Base-by-base conservation (phyloP, 768 basidiomycete genomes). In the Panaeolus papilionaceus region DNA sequence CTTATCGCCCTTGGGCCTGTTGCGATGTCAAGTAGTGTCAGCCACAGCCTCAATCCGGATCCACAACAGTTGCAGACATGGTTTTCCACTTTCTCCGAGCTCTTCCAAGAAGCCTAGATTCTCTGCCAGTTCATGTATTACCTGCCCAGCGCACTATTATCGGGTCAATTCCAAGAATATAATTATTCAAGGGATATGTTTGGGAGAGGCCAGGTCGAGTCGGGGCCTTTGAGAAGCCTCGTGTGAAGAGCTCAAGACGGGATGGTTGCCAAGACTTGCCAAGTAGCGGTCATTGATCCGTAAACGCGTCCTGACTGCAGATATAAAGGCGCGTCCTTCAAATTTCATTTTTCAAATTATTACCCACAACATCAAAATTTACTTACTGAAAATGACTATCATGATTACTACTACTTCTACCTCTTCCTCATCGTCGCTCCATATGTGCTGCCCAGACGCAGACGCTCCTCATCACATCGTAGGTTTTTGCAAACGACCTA, bases 401-500 rank as follows among this genome's bases (percentile, higher is more conserved):
- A 49, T 49, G 47, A 49, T 5, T 20, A 26, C 45, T 7, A 4
- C 49, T 20, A 51, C 26, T 4, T 9, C 54, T 9, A 54, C 47
- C 47, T 23, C 26, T 20, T 51, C 47, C 47, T 18, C 12, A 9
- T 33, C 2, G 33, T 33, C 33, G 33, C 33, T 5, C 5, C 33
- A 5, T 33, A 3, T 33, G 45, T 58, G 54, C 54, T 58, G 54
- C 14, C 16, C 54, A 33, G 54, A 58, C 33, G 26, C 26, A 58
- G 54, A 16, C 14, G 4, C 28, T 47, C 45, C 12, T 58, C 54
- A 49, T 23, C 5, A 23, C 7, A 26, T 14, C 12, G 9, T 12
- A n/a, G 54, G 14, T 58, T 37, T 37, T 4, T 58, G 28, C 54
- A 33, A 58, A 3, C 87, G 89, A 0, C 92, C 92, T 37, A 88